Evolutionary conservation across 2,329 filamentous ascomycete genomes (phyloP).

Genomic region (Diaporthe sp.): DNA sequence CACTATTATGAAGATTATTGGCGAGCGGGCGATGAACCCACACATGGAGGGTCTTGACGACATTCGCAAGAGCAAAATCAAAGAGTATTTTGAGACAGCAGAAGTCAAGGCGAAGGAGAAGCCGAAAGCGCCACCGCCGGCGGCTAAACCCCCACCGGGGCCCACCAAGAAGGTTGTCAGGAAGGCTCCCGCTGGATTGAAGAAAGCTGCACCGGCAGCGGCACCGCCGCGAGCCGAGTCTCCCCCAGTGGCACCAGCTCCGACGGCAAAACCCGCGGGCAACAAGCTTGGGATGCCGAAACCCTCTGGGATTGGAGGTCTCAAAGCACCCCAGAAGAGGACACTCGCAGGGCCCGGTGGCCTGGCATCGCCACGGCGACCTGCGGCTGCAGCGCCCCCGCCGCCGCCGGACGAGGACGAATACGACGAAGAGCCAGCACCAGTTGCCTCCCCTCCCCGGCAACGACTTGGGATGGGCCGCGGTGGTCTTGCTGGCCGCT

Average conservation of each 20-base stretch:
- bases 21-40: constrained; percentile 93
- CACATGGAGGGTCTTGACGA: constrained; percentile 94
- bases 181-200: constrained; percentile 58
- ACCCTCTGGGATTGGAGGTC: constrained; percentile 63
- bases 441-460: constrained; percentile 56
- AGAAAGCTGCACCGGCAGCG: constrained; percentile 57
- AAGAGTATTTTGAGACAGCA: constrained; percentile 87
- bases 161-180: constrained; percentile 64
- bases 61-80: constrained; percentile 94
- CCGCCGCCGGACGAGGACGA: constrained; percentile 60
- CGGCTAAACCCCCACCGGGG: constrained; percentile 63
- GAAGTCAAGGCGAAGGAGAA: constrained; percentile 93
- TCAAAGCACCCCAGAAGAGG: constrained; percentile 72
- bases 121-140: constrained; percentile 81
- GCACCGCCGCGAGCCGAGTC: constrained; percentile 56
- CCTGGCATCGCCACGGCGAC: constrained; percentile 66
- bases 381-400: constrained; percentile 59
- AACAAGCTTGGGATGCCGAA: constrained; percentile 70
- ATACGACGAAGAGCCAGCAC: constrained; percentile 62
- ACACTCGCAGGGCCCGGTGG: constrained; percentile 54
- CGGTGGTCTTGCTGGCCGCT: constrained; percentile 87
- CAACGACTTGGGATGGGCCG: constrained; percentile 77
- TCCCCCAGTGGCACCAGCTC: constrained; percentile 69
- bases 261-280: constrained; percentile 64
- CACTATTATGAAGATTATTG: constrained; percentile 98